Percentiles rank a stretch among this genome's conserved stretches.
These are phyloP conservation scores for Globisporangium ultimum DNA, from an alignment of 352 stramenopile species.

Conservation along the genomic window DNA sequence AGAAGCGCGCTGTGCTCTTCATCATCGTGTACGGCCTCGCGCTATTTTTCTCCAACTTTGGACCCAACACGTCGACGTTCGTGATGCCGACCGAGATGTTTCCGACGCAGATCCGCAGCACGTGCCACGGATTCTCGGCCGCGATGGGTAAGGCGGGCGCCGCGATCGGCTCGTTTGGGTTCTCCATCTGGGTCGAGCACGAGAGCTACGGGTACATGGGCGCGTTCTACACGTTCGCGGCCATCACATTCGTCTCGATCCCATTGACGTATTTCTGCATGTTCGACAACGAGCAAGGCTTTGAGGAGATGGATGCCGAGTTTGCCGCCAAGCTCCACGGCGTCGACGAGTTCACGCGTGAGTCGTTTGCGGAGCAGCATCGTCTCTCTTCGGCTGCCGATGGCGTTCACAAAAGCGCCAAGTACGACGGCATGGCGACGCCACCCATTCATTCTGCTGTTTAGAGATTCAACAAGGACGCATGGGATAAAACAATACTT, in stretches of 20 bases:
- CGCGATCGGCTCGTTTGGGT: constrained; percentile 60
- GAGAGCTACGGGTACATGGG: constrained; percentile 51
- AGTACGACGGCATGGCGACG: constrained; percentile 12
- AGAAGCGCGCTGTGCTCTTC: constrained; percentile 51
- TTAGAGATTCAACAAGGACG: constrained; percentile 2
- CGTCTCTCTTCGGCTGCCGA: constrained; percentile 1
- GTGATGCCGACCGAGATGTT: constrained; percentile 87
- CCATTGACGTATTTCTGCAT: constrained; percentile 60
- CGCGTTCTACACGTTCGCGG: constrained; percentile 60
- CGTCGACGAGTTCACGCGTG: constrained; percentile 10
- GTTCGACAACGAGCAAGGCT: constrained; percentile 58
- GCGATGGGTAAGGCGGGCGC: constrained; percentile 86
- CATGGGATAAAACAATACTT: too few species aligned
- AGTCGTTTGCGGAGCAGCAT: constrained; percentile 10
- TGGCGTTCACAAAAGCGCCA: constrained; percentile 2
- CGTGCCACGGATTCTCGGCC: constrained; percentile 87
- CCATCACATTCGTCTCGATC: constrained; percentile 49
- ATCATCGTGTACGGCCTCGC: constrained; percentile 71
- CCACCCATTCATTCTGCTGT: constrained; percentile 6
- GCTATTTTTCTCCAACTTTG: constrained; percentile 87
- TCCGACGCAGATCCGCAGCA: constrained; percentile 80
- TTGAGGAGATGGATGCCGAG: constrained; percentile 56
- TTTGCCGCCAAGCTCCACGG: constrained; percentile 30
- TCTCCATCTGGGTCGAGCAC: constrained; percentile 62
- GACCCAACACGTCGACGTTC: too few species aligned